Percentiles rank a stretch among this genome's conserved stretches.
phyloP scores from a whole-genome alignment of 805 yeast genomes.

The Cyberlindnera mrakii region DNA sequence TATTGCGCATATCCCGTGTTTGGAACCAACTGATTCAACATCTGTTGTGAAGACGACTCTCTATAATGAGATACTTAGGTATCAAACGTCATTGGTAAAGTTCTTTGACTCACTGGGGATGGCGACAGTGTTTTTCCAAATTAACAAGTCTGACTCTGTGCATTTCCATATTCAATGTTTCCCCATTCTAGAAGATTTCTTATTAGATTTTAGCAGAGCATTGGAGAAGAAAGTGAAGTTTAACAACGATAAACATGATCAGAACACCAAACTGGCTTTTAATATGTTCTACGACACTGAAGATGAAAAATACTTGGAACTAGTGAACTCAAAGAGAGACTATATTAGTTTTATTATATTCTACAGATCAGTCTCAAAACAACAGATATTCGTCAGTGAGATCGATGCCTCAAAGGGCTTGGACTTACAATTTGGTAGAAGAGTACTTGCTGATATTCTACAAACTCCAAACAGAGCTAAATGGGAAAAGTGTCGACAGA shows the following conservation, averaged over 20 bases:
- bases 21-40: conserved; percentile 19
- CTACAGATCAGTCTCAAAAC: conserved; percentile 26
- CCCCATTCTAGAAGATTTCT: conserved; percentile 50
- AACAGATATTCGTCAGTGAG: conserved; percentile 26
- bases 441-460: conserved; percentile 63
- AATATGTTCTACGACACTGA: conserved; percentile 22
- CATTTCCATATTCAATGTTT: conserved; percentile 76
- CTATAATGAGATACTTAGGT: conserved; percentile 40
- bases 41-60: conserved; percentile 26
- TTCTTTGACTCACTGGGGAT: conserved; percentile 39
- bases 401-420: conserved; percentile 33
- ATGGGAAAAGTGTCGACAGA: conserved; percentile 76
- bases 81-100: conserved; percentile 40
- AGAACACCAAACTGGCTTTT: conserved; percentile 40
- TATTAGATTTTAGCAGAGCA: conserved; percentile 37
- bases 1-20: conserved; percentile 60
- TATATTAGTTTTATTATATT: conserved; percentile 28
- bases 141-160: conserved; percentile 55
- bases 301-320: conserved; percentile 23
- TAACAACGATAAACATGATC: conserved; percentile 43
- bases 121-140: conserved; percentile 62
- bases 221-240: conserved; percentile 37
- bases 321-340: conserved; percentile 23
- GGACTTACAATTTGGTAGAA: conserved; percentile 81
- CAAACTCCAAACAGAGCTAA: conserved; percentile 54